Evolutionary conservation across 2,329 filamentous ascomycete species (phyloP).

Genomic region (Neofusicoccum laricinum): DNA sequence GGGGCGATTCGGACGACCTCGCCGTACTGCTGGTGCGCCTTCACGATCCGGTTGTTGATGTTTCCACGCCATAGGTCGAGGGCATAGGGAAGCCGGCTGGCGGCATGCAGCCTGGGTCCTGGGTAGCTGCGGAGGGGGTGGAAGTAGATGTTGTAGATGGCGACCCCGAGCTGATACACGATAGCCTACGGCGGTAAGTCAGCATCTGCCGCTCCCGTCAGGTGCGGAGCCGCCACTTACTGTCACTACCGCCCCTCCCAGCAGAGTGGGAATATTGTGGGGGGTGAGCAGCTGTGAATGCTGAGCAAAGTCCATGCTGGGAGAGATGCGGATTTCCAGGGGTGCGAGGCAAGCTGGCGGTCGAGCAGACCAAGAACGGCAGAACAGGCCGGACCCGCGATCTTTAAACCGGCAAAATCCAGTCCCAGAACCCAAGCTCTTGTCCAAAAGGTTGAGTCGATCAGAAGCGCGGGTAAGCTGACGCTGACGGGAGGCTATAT

Average conservation of each 20-base stretch:
- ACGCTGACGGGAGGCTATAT: not conserved
- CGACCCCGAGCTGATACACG: constrained; percentile 19
- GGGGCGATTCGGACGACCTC: constrained; percentile 42
- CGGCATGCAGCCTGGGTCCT: constrained; percentile 37
- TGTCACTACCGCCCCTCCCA: not conserved
- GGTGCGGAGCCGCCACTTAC: not conserved
- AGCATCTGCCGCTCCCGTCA: not conserved
- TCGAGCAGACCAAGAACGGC: too few species aligned
- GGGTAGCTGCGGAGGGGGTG: constrained; percentile 44
- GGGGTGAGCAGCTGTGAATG: not conserved
- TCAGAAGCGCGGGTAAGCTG: not conserved
- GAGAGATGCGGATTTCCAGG: too few species aligned
- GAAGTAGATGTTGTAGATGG: constrained; percentile 41
- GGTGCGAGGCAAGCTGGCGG: not conserved
- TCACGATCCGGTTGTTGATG: constrained; percentile 24
- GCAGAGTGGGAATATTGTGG: not conserved
- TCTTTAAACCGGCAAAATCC: too few species aligned
- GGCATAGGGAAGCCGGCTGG: constrained; percentile 32
- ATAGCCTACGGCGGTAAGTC: not conserved
- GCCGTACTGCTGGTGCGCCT: constrained; percentile 41
- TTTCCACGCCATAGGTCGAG: constrained; percentile 27
- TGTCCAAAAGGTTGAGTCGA: not conserved
- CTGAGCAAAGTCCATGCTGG: not conserved
- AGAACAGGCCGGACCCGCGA: too few species aligned
- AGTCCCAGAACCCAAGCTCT: too few species aligned